Evolutionary conservation across 2,329 filamentous ascomycete genomes (phyloP), one percentile per base, ranked within the genome.

Genomic region (Chaetoscypha palmicola): DNA sequence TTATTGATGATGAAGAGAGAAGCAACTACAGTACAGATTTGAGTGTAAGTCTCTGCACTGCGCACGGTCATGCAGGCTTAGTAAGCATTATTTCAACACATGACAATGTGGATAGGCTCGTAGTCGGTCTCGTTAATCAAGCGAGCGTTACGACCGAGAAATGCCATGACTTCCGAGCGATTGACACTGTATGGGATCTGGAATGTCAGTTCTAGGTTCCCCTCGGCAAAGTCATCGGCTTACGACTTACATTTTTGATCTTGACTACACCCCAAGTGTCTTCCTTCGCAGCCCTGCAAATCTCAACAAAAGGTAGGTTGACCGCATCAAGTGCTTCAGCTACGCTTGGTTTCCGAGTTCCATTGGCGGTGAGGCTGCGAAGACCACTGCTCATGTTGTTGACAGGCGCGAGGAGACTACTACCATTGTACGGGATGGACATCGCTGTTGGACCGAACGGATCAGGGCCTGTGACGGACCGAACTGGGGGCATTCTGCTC

Each of bases 161-260:
- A 76, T 1, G 76, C 76, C 41, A 77, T 66, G 14, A 81, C 63
- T 56, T 81, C 76, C 11, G 70, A 58, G 3, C 73, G 69, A 19
- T 65, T 72, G 37, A 73, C 70, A 12, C 64, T 62, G 50, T 77
- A 79, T 0, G 76, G 77, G 45, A 79, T 78, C 76, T 79, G 43
- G 10, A 43, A 19, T n/a, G 43, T 36, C 50, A 10, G 23, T 23
- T n/a, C n/a, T n/a, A n/a, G n/a, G n/a, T n/a, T n/a, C n/a, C n/a
- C n/a, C n/a, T n/a, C n/a, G n/a, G n/a, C n/a, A n/a, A n/a, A n/a
- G n/a, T n/a, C n/a, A n/a, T n/a, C n/a, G n/a, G n/a, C n/a, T n/a
- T n/a, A n/a, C 20, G 16, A 54, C 59, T 56, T 56, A 63, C 63
- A 43, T 66, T 66, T 28, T 54, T 59, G 41, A 66, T 62, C 46